Evolutionary conservation across 305 asterid species (phyloP).

Genomic region (Striga hermonthica): DNA sequence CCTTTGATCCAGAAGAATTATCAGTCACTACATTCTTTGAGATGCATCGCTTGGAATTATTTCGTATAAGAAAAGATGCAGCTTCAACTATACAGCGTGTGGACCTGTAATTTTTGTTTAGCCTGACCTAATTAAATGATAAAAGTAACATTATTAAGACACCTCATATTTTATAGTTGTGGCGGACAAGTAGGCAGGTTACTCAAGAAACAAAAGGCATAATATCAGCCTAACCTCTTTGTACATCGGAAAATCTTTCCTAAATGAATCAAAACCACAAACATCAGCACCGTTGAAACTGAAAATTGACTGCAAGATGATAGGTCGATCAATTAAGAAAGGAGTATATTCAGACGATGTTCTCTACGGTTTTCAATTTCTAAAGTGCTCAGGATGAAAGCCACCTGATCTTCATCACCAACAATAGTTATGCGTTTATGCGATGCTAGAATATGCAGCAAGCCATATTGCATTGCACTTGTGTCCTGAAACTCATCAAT

Average conservation of each 20-base stretch:
- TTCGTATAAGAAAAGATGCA: conserved; percentile 77
- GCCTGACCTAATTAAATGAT: conserved; percentile 64
- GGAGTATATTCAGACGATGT: conserved; percentile 16
- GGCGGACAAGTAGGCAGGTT: conserved; percentile 22
- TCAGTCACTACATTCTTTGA: conserved; percentile 71
- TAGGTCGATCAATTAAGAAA: conserved; percentile 28
- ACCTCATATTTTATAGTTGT: conserved; percentile 20
- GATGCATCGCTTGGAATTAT: conserved; percentile 66
- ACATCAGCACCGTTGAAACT: conserved; percentile 94
- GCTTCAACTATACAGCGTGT: conserved; percentile 95
- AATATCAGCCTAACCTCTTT: conserved; percentile 68
- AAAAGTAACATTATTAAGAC: conserved; percentile 29
- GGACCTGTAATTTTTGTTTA: conserved; percentile 84
- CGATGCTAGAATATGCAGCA: conserved; percentile 71
- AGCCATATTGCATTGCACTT: conserved; percentile 83
- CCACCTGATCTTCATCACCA: conserved; percentile 99
- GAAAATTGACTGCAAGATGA: conserved; percentile 75
- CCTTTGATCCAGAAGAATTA: conserved; percentile 91
- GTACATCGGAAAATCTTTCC: conserved; percentile 77
- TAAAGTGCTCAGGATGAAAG: conserved; percentile 28
- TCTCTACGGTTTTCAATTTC: conserved; percentile 16
- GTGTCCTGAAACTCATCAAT: conserved; percentile 99
- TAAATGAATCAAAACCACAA: conserved; percentile 88
- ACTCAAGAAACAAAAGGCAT: conserved; percentile 23
- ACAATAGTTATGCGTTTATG: conserved; percentile 81